Evolutionary conservation across 2,329 filamentous ascomycete genomes (phyloP).

Genomic region (Pestalotiopsis sp.): DNA sequence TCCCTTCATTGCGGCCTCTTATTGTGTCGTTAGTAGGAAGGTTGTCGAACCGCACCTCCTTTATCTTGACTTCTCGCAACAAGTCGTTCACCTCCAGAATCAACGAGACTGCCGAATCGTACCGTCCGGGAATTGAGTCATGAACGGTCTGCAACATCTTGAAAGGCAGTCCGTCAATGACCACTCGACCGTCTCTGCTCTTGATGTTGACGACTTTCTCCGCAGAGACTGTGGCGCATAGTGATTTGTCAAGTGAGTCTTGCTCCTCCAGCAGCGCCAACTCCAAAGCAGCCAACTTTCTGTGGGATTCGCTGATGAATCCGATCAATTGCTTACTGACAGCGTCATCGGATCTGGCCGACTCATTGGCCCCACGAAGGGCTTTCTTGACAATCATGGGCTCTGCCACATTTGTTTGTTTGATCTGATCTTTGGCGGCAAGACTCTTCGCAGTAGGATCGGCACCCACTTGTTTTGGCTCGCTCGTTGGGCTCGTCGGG

Average conservation of each 20-base stretch:
- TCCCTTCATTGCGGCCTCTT: not conserved
- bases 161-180: slow-evolving; percentile 17
- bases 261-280: slow-evolving; percentile 2
- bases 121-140: slow-evolving; percentile 26
- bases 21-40: not conserved
- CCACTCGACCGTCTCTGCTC: slow-evolving; percentile 38
- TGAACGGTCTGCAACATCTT: slow-evolving; percentile 19
- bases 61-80: slow-evolving; percentile 33
- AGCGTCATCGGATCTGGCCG: not conserved
- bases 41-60: slow-evolving; percentile 43
- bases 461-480: not conserved
- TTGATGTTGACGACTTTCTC: not conserved
- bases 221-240: slow-evolving; percentile 52
- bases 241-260: not conserved
- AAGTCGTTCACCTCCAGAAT: slow-evolving; percentile 23
- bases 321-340: not conserved
- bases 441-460: not conserved
- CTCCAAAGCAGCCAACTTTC: not conserved
- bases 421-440: not conserved
- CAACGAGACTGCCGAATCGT: slow-evolving; percentile 23
- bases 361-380: not conserved
- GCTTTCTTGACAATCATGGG: not conserved
- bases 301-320: slow-evolving; percentile 3
- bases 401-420: not conserved
- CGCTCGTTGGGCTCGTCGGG: not conserved